Conservation (phyloP, 495 filamentous ascomycete genomes). For the Neurospora intermedia region DNA sequence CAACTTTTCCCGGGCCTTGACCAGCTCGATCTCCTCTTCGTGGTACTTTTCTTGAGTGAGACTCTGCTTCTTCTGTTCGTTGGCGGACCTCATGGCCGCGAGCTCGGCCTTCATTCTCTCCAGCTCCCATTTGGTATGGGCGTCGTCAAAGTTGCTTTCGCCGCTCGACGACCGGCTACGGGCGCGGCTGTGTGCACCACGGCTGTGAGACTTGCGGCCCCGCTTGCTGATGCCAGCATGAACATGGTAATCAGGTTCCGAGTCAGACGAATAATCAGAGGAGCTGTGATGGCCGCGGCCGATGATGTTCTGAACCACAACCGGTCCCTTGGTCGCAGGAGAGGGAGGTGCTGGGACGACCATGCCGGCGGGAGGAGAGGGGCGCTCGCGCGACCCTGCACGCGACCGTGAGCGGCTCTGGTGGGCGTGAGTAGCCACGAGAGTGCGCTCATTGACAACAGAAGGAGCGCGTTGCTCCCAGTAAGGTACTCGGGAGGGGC, state of each 20-base stretch:
- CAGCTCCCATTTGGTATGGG: conserved; percentile 13
- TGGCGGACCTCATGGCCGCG: conserved; percentile 8
- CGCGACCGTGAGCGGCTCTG: conserved; percentile 26
- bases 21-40: conserved; percentile 2
- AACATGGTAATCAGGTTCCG: conserved; percentile 5
- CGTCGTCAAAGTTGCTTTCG: conserved; percentile 20
- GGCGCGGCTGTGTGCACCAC: conserved; percentile 12
- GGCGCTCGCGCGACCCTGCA: conserved; percentile 32
- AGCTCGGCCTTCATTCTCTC: conserved; percentile 13
- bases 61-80: conserved; percentile 12
- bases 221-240: conserved; percentile 5
- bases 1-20: conserved; percentile 13
- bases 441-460: conserved; percentile 19
- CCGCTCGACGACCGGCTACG: conserved; percentile 16
- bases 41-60: conserved; percentile 7
- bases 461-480: conserved; percentile 3
- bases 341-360: background rate
- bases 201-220: conserved; percentile 10
- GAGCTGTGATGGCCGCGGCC: conserved; percentile 11
- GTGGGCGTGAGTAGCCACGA: conserved; percentile 20
- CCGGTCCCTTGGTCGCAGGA: conserved; percentile 14
- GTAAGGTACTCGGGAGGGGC: conserved; percentile 10
- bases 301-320: conserved; percentile 43
- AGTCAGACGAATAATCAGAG: conserved; percentile 27
- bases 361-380: conserved; percentile 17